phyloP scores from a whole-genome alignment of 2,329 filamentous ascomycete species.

The Cladosporium sp. region DNA sequence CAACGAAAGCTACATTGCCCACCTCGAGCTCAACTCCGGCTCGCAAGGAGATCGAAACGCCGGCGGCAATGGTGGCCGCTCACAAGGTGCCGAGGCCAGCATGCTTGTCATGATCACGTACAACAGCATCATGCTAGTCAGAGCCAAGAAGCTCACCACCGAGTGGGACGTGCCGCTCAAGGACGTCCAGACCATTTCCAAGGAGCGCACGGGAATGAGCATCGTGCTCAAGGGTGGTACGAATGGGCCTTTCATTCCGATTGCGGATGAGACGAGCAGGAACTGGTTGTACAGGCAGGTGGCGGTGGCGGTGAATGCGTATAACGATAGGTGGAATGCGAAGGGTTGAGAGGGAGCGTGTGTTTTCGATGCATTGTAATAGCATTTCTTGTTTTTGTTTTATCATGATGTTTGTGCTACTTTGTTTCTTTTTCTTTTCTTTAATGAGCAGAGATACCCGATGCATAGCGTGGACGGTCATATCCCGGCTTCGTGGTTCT shows the following conservation, averaged over 20 bases:
- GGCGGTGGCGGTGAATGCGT: constrained; percentile 66
- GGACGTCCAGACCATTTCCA: constrained; percentile 94
- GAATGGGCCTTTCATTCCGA: constrained; percentile 92
- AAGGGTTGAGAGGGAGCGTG: constrained; percentile 44
- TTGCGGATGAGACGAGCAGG: constrained; percentile 77
- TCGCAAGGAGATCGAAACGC: constrained; percentile 65
- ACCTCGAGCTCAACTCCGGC: constrained; percentile 69
- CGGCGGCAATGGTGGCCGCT: constrained; percentile 19
- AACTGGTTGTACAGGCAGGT: constrained; percentile 69
- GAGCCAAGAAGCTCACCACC: constrained; percentile 78
- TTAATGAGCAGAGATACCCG: constrained; percentile 12
- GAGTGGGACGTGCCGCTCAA: constrained; percentile 97
- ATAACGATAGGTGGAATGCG: constrained; percentile 66
- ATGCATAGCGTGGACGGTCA: constrained; percentile 12
- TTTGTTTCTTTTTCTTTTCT: not conserved
- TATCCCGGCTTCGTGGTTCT: constrained; percentile 2
- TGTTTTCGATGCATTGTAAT: not conserved
- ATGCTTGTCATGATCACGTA: constrained; percentile 70
- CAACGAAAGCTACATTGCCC: constrained; percentile 95
- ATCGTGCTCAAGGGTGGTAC: constrained; percentile 84
- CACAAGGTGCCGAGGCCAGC: constrained; percentile 30
- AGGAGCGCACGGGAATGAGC: constrained; percentile 92
- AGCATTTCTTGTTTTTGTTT: not conserved
- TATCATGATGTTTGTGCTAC: not conserved
- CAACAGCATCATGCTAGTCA: constrained; percentile 81